Evolutionary conservation across 2,329 filamentous ascomycete genomes (phyloP).

Genomic region (Verticillium dahliae): DNA sequence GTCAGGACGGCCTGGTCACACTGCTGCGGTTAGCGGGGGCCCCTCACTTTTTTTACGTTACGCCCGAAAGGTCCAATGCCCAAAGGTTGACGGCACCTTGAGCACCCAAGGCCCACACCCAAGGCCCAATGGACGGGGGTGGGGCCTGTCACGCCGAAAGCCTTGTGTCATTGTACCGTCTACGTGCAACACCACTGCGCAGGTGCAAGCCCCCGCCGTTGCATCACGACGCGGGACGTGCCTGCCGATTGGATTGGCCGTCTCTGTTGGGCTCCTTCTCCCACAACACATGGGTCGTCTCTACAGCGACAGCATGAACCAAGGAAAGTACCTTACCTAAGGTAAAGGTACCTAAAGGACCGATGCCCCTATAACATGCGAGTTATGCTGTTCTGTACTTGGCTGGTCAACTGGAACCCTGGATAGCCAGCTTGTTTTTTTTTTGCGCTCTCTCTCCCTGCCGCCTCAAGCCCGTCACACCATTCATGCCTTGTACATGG

Average conservation of each 20-base stretch:
- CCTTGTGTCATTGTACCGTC: not conserved
- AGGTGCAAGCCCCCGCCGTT: not conserved
- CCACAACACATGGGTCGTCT: not conserved
- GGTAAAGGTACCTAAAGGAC: no score
- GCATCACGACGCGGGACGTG: not conserved
- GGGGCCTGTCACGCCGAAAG: not conserved
- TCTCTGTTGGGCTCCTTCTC: not conserved
- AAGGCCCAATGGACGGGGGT: no score
- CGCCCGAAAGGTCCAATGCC: no score
- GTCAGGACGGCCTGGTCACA: not conserved
- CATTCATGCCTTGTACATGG: no score
- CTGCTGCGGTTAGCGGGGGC: not conserved
- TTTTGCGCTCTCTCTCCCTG: no score
- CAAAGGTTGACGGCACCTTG: no score
- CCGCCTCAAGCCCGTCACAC: no score
- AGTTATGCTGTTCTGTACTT: no score
- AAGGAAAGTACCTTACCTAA: not conserved
- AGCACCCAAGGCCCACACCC: not conserved
- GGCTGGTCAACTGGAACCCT: no score
- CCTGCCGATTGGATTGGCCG: not conserved
- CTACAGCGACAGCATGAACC: not conserved
- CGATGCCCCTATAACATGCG: no score
- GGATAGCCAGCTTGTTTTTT: no score
- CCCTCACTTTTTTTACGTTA: not conserved
- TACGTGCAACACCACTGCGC: not conserved